Evolutionary conservation across 768 basidiomycete genomes (phyloP), one percentile per base, ranked within the genome.

Genomic region (Phaffia australis): DNA sequence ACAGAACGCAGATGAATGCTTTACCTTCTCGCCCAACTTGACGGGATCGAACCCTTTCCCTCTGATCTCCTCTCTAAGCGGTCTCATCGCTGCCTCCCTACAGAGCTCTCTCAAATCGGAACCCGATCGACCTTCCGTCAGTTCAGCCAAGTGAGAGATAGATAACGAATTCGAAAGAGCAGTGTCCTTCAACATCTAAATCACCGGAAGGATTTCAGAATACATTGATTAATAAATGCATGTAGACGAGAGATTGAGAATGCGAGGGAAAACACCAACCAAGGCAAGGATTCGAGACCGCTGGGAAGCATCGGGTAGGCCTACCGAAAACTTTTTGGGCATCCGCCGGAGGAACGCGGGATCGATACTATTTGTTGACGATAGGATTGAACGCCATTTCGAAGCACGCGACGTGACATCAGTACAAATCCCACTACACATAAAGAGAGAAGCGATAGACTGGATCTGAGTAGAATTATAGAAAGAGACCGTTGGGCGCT

Each of bases 271-370:
- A 63, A 48, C 56, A 75, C 81, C 60, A 71, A 92, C 91, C 68
- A 98, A 78, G 0, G 78, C 77, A 23, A 99, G 81, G 69, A 98
- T 98, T 75, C 87, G 90, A 61, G 83, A 77, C 42, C 95, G 81
- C 71, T 97, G 92, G 3, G 84, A 81, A 7, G 76, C 74, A 65
- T 87, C 84, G 3, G 95, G 95, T 19, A 97, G 79, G 6, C 83
- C 80, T 65, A 99, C 82, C 0, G 87, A 82, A 75, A 97, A 97
- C 15, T 92, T 88, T 76, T 94, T 97, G 1, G 95, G 95, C 91
- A 99, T 92, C n/a, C 93, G 71, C 16, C 75, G 71, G 1, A 76
- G 71, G 60, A 76, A 76, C 1, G 75, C 75, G 23, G 76, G 71
- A 64, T 77, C 76, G 69, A 78, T 77, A 65, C 75, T 75, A 50